Conservation (phyloP, 225 moss, liverwort and hornwort genomes). For the Bryum argenteum region DNA sequence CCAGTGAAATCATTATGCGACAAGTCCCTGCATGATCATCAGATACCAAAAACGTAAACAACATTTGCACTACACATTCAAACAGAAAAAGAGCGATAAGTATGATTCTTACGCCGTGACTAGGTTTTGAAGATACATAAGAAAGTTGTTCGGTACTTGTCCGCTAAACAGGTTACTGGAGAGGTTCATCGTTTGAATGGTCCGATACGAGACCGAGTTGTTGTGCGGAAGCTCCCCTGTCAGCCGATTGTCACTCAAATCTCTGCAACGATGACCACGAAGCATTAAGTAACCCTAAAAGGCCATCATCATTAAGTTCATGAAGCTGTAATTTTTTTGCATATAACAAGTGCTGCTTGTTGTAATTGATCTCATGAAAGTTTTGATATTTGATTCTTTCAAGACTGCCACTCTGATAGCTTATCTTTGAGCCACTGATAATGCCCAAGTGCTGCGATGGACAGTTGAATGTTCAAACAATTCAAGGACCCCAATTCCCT, state of each 20-base stretch:
- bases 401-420: no score
- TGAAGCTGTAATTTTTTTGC: no score
- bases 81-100: no score
- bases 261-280: slow-evolving; percentile 36
- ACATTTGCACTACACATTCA: no score
- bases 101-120: slow-evolving; percentile 47
- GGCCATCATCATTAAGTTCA: no score
- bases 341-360: no score
- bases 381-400: no score
- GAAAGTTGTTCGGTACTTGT: slow-evolving; percentile 9
- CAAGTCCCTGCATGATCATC: slow-evolving; percentile 49
- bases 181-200: slow-evolving; percentile 50
- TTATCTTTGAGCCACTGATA: no score
- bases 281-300: neutral
- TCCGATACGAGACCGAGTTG: slow-evolving; percentile 41
- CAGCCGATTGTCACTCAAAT: slow-evolving; percentile 45
- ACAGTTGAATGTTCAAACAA: no score
- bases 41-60: neutral
- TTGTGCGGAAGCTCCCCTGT: slow-evolving; percentile 41
- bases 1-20: slow-evolving; percentile 42
- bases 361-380: no score
- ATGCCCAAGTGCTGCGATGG: no score
- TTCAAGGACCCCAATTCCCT: no score
- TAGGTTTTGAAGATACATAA: slow-evolving; percentile 38
- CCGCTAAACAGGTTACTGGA: slow-evolving; percentile 47